phyloP scores from a whole-genome alignment of 345 rosid species.

The Trapa incisa region DNA sequence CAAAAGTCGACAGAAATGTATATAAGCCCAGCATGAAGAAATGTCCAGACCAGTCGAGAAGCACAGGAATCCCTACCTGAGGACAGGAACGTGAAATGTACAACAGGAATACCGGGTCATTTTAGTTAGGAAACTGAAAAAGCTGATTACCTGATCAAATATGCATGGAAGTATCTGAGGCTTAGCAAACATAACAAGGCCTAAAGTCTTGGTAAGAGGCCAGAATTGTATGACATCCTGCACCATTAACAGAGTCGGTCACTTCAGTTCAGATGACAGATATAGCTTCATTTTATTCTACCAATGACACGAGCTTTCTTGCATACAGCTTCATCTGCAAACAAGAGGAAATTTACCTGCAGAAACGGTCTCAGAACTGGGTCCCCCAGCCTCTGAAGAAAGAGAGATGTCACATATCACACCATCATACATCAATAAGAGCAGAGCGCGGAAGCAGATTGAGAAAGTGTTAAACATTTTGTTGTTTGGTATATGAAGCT shows the following conservation, averaged over 20 bases:
- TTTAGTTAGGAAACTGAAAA: neutral
- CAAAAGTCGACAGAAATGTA: constrained; percentile 63
- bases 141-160: constrained; percentile 53
- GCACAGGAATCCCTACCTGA: constrained; percentile 72
- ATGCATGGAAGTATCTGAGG: constrained; percentile 80
- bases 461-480: neutral
- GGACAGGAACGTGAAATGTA: neutral
- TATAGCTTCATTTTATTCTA: neutral
- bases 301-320: no score
- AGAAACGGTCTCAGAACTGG: constrained; percentile 87
- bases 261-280: neutral
- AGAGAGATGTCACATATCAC: constrained; percentile 6
- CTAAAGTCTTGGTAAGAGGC: constrained; percentile 80
- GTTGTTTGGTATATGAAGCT: neutral
- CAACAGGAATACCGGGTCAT: neutral
- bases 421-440: constrained; percentile 1
- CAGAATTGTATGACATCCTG: constrained; percentile 83
- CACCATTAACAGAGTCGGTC: neutral
- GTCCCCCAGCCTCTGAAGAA: constrained; percentile 62
- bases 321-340: neutral
- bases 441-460: neutral
- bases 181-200: constrained; percentile 76
- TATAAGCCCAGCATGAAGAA: constrained; percentile 76
- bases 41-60: constrained; percentile 74
- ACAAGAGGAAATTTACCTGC: constrained; percentile 31